phyloP scores from a whole-genome alignment of 352 stramenopile species.

The Globisporangium parvum region DNA sequence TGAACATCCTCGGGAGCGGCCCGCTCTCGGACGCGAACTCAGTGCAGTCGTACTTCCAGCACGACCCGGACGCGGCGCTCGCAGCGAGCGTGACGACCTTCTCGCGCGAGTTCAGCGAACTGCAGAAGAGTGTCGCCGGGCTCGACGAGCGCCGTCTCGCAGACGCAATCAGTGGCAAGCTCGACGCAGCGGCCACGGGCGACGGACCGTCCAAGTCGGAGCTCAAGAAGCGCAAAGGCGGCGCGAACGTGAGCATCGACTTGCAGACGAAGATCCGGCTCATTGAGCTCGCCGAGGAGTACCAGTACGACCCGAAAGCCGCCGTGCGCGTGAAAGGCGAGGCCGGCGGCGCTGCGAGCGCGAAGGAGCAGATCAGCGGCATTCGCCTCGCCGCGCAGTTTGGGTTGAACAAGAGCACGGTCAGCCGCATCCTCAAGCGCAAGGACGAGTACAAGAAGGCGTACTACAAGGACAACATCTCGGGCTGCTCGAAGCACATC shows the following conservation, averaged over 20 bases:
- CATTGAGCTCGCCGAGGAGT: slow-evolving; percentile 77
- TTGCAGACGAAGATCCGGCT: slow-evolving; percentile 82
- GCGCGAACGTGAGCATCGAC: slow-evolving; percentile 66
- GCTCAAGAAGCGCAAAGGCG: slow-evolving; percentile 53
- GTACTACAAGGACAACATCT: slow-evolving; percentile 85
- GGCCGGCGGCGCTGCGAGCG: slow-evolving; percentile 2
- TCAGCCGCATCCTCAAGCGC: slow-evolving; percentile 81
- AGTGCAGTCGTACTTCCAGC: slow-evolving; percentile 40
- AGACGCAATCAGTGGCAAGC: slow-evolving; percentile 14
- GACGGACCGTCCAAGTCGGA: slow-evolving; percentile 4
- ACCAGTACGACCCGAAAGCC: slow-evolving; percentile 72
- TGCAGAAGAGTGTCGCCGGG: slow-evolving; percentile 31
- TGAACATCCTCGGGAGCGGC: slow-evolving; percentile 9
- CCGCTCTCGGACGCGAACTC: slow-evolving; percentile 8
- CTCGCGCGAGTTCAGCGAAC: slow-evolving; percentile 32
- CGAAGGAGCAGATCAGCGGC: slow-evolving; percentile 60
- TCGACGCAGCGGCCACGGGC: slow-evolving; percentile 1
- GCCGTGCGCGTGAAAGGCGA: slow-evolving; percentile 33
- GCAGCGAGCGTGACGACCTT: slow-evolving; percentile 10
- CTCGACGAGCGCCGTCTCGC: slow-evolving; percentile 32
- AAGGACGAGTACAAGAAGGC: slow-evolving; percentile 86
- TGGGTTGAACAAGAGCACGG: slow-evolving; percentile 76
- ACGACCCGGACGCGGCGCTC: slow-evolving; percentile 14
- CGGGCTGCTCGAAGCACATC: slow-evolving; percentile 77
- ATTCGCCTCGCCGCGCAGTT: slow-evolving; percentile 72